Conservation (phyloP, 768 basidiomycete species). For the Suillus americanus region DNA sequence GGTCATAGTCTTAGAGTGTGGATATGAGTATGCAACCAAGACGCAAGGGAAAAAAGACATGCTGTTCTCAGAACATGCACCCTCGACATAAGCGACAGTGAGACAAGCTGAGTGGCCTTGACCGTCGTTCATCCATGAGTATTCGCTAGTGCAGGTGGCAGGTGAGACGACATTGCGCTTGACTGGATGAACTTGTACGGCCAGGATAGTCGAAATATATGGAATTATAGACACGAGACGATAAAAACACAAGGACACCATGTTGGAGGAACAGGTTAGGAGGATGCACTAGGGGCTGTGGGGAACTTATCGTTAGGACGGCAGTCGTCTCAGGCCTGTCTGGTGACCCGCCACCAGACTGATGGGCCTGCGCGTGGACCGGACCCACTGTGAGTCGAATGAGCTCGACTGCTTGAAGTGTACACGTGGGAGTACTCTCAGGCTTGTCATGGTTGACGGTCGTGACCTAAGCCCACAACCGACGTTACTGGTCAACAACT, state of each 20-base stretch:
- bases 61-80: slow-evolving; percentile 26
- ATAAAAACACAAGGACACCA: background rate
- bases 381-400: background rate
- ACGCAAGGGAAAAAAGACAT: slow-evolving; percentile 5
- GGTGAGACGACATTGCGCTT: slow-evolving; percentile 11
- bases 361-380: background rate
- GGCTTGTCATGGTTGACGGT: too few species aligned
- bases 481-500: background rate
- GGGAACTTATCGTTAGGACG: background rate
- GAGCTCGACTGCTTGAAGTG: too few species aligned
- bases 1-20: slow-evolving; percentile 20
- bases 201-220: background rate
- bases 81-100: slow-evolving; percentile 30
- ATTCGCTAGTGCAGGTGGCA: slow-evolving; percentile 16
- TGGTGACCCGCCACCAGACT: background rate
- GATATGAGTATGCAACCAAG: background rate
- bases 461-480: background rate
- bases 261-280: background rate
- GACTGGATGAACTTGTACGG: slow-evolving; percentile 11
- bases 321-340: background rate
- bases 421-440: too few species aligned
- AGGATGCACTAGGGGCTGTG: background rate
- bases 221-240: background rate
- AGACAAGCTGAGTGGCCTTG: slow-evolving; percentile 20
- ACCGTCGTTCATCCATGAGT: slow-evolving; percentile 27